Base-by-base conservation (phyloP, 106 monocot genomes). In the Dactylorhiza incarnata region DNA sequence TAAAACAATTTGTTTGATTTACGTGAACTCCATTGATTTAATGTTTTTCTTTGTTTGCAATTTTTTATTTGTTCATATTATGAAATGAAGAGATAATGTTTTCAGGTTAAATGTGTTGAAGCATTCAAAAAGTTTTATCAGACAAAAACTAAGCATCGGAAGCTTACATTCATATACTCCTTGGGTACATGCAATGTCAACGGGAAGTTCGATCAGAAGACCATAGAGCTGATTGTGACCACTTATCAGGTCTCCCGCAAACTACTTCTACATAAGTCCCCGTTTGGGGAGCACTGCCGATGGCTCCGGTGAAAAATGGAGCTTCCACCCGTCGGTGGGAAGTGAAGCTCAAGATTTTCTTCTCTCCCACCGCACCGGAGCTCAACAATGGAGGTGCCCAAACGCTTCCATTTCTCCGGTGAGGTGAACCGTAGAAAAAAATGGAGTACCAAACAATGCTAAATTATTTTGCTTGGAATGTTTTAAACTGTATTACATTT, bases 111-210 rank as follows among this genome's bases (percentile, higher is more conserved):
- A 74, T 91, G 91, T 63, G 83, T 91, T 1, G 85, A 85, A 77
- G 83, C 86, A 22, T 96, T 96, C 72, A 91, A 84, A 68, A 90
- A 93, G 80, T 96, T 89, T 25, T 93, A 90, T 85, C 84, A 96
- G 70, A 90, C 90, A 59, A 96, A 90, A 85, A 93, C 93, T 73
- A 96, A 96, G 51, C 92, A 90, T 67, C 69, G 91, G 48, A 91
- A 88, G 75, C 85, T 91, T 22, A 82, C 91, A 67, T 91, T 85
- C 85, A 91, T 88, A 78, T 88, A 91, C 71, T 91, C 88, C 4
- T 78, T 91, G 82, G 95, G 95, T 51, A 93, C 88, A 14, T 93
- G 95, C 53, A 89, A 93, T 75, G 81, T 96, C 67, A 87, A 62
- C 80, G 93, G 88, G 59, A 96, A 93, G 85, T 96, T 96, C 81